Evolutionary conservation across 78 protist genomes (phyloP).

Genomic region (Bigelowiella natans): DNA sequence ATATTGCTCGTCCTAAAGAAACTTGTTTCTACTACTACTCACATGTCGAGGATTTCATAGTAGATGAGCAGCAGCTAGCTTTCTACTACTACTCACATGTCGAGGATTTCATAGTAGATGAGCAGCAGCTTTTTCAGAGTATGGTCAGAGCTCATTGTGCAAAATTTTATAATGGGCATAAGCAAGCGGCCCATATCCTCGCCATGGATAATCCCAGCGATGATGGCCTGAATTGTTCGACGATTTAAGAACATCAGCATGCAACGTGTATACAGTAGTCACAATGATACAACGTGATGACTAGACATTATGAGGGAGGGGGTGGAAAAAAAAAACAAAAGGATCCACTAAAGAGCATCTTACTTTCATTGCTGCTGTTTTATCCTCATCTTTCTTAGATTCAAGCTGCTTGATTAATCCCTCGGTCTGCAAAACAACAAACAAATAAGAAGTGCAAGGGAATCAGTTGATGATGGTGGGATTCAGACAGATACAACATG

Average conservation of each 20-base stretch:
- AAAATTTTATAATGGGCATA: conserved; percentile 71
- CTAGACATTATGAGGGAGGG: too few species aligned
- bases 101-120: conserved; percentile 80
- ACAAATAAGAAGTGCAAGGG: too few species aligned
- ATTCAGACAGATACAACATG: too few species aligned
- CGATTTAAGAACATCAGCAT: too few species aligned
- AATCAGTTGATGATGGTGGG: too few species aligned
- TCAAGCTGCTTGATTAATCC: background rate
- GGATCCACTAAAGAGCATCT: too few species aligned
- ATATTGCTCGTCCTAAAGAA: background rate
- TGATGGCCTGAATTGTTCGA: too few species aligned
- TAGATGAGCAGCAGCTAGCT: conserved; percentile 68
- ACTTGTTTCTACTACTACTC: background rate
- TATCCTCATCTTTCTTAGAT: background rate
- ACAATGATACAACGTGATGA: too few species aligned
- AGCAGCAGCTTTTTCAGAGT: conserved; percentile 77
- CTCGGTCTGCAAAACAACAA: background rate
- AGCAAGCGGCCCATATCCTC: conserved; percentile 29
- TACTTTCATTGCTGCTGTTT: background rate
- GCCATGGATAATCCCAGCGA: background rate
- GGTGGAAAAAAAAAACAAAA: too few species aligned
- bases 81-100: conserved; percentile 56
- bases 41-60: conserved; percentile 84
- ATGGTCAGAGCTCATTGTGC: conserved; percentile 70
- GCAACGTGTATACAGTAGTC: too few species aligned